A percentile compares a stretch with the other conserved stretches of the same genome.
Conservation (phyloP, 805 yeast genomes). For the Suhomyces vadensis region DNA sequence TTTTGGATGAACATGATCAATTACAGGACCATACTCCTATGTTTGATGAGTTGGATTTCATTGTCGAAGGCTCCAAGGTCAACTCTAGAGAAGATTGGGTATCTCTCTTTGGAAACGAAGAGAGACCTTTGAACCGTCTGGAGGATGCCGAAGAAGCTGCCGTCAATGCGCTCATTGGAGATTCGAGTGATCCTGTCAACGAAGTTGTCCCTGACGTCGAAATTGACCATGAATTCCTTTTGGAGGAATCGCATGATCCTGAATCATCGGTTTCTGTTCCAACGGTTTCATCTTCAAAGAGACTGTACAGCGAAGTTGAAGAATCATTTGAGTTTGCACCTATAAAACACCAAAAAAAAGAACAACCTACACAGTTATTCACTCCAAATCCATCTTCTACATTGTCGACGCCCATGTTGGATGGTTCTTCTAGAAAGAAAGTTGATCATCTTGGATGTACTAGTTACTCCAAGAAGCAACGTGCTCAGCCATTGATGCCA, state of each 20-base stretch:
- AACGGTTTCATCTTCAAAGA: slow-evolving; percentile 16
- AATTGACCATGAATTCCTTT: slow-evolving; percentile 1
- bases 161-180: neutral
- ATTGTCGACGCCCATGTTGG: slow-evolving; percentile 36
- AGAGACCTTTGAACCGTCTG: slow-evolving; percentile 11
- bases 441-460: slow-evolving; percentile 75
- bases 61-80: slow-evolving; percentile 40
- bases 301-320: slow-evolving; percentile 26
- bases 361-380: slow-evolving; percentile 21
- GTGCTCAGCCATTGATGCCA: slow-evolving; percentile 71
- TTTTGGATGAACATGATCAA: slow-evolving; percentile 34
- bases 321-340: slow-evolving; percentile 25
- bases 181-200: neutral
- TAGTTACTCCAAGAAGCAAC: slow-evolving; percentile 74
- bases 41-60: slow-evolving; percentile 56
- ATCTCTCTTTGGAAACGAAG: slow-evolving; percentile 49
- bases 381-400: slow-evolving; percentile 34
- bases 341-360: slow-evolving; percentile 10
- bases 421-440: slow-evolving; percentile 27
- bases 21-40: slow-evolving; percentile 52
- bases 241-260: slow-evolving; percentile 11
- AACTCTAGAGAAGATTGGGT: slow-evolving; percentile 56
- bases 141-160: slow-evolving; percentile 5
- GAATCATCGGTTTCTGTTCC: slow-evolving; percentile 4
- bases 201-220: slow-evolving; percentile 1